Evolutionary conservation across 225 moss, liverwort and hornwort genomes (phyloP).

Genomic region (Pseudisothecium myosuroides): DNA sequence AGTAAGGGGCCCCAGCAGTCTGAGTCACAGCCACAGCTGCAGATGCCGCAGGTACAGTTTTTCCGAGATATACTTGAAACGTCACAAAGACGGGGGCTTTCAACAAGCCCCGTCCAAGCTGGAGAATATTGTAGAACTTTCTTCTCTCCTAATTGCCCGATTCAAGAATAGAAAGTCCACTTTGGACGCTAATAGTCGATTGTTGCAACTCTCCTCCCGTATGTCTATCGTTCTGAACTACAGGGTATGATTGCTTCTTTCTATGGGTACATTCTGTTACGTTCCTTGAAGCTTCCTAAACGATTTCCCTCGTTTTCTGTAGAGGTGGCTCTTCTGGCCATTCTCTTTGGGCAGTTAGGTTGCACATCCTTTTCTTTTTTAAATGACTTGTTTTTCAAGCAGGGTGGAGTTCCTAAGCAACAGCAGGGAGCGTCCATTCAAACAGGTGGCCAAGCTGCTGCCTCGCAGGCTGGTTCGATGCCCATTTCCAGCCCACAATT

Average conservation of each 20-base stretch:
- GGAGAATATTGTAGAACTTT: not conserved
- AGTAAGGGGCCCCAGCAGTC: constrained; percentile 15
- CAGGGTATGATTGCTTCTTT: no score
- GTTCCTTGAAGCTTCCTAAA: not conserved
- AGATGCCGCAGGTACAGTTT: constrained; percentile 9
- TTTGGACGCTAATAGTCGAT: not conserved
- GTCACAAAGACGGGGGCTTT: not conserved
- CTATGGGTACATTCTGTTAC: not conserved
- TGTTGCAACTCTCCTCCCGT: not conserved
- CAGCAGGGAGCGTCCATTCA: not conserved
- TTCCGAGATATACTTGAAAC: not conserved
- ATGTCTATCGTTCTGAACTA: not conserved
- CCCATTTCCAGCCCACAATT: constrained; percentile 3
- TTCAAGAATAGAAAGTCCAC: not conserved
- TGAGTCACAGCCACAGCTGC: constrained; percentile 12
- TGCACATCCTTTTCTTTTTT: not conserved
- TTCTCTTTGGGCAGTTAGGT: not conserved
- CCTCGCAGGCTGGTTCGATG: not conserved
- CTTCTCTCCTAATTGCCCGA: not conserved
- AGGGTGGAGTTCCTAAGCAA: constrained; percentile 11
- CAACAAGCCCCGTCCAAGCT: not conserved
- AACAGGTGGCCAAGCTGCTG: not conserved
- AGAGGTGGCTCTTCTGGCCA: not conserved
- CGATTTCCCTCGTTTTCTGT: not conserved
- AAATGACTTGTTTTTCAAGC: not conserved